A percentile compares a stretch with the other conserved stretches of the same genome.
phyloP scores from a whole-genome alignment of 768 basidiomycete genomes.

The Cubamyces lactineus region DNA sequence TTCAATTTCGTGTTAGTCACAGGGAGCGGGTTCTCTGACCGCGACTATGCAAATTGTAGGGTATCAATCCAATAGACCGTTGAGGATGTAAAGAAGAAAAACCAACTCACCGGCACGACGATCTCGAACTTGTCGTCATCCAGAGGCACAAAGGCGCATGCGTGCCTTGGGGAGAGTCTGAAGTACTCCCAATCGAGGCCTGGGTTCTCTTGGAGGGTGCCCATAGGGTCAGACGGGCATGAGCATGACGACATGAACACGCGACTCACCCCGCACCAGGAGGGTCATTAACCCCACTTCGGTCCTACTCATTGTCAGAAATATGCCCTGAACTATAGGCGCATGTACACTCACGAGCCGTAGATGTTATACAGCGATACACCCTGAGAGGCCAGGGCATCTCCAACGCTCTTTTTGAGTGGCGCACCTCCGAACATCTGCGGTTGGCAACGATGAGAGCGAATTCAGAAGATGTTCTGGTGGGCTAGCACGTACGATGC shows the following conservation, averaged over 20 bases:
- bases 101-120: constrained; percentile 1
- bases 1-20: constrained; percentile 25
- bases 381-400: constrained; percentile 13
- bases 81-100: too few species aligned
- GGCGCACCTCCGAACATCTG: constrained; percentile 8
- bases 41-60: neutral
- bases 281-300: constrained; percentile 6
- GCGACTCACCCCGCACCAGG: neutral
- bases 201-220: neutral
- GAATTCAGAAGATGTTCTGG: too few species aligned
- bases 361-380: constrained; percentile 4
- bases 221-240: neutral
- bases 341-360: constrained; percentile 8
- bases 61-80: neutral
- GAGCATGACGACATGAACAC: too few species aligned
- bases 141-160: neutral
- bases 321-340: too few species aligned
- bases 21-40: constrained; percentile 1
- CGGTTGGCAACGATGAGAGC: too few species aligned
- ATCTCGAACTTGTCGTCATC: constrained; percentile 4
- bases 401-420: constrained; percentile 13
- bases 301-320: neutral
- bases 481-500: constrained; percentile 8
- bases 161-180: neutral
- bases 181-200: constrained; percentile 15